phyloP scores from a whole-genome alignment of 768 basidiomycete genomes.

The Phaeotremella fagi region DNA sequence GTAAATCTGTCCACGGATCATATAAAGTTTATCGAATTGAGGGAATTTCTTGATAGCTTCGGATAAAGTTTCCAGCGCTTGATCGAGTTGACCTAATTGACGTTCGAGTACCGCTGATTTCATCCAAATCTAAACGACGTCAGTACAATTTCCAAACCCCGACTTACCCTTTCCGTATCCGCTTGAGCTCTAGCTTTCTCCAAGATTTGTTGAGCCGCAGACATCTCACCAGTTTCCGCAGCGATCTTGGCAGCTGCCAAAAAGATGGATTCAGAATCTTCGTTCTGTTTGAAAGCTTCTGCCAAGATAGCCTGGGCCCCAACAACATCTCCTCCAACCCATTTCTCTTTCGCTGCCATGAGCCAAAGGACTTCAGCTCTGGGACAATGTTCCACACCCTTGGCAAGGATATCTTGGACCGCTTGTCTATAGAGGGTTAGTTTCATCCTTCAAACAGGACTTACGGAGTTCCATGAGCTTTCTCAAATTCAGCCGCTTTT shows the following conservation, averaged over 20 bases:
- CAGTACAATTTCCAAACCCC: neutral
- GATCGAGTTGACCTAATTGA: constrained; percentile 70
- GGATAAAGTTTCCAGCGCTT: constrained; percentile 65
- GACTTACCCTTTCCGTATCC: constrained; percentile 77
- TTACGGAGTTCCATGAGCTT: constrained; percentile 76
- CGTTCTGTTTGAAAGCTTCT: constrained; percentile 86
- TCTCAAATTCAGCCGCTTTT: constrained; percentile 87
- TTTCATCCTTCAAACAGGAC: constrained; percentile 12
- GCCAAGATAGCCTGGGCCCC: constrained; percentile 86
- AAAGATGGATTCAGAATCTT: constrained; percentile 97
- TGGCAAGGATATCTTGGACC: constrained; percentile 70
- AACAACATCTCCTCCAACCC: constrained; percentile 80
- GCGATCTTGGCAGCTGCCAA: constrained; percentile 94
- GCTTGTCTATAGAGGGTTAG: constrained; percentile 56
- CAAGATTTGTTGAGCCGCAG: constrained; percentile 77
- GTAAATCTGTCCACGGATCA: constrained; percentile 93
- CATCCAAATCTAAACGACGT: constrained; percentile 82
- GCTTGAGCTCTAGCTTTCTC: constrained; percentile 84
- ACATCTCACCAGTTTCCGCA: constrained; percentile 87
- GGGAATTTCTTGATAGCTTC: constrained; percentile 78
- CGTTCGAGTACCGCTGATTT: constrained; percentile 94
- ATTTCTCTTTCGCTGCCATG: constrained; percentile 97
- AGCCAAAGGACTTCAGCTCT: constrained; percentile 96
- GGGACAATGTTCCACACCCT: constrained; percentile 85
- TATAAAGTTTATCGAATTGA: constrained; percentile 85